Evolutionary conservation across 306 rosid species (phyloP), one percentile per base, ranked within the genome.

Genomic region (Amphicarpaea edgeworthii): DNA sequence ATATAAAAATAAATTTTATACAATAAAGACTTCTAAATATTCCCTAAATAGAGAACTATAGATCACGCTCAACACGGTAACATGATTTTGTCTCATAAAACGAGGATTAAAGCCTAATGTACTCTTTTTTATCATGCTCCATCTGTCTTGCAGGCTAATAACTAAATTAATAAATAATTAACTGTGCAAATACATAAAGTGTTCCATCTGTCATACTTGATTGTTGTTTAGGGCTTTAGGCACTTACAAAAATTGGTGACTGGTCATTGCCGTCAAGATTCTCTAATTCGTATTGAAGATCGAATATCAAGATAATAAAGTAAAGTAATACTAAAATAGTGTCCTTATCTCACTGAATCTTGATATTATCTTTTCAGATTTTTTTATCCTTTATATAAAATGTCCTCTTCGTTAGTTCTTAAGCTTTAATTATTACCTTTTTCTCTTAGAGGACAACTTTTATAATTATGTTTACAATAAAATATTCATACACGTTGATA

Each of bases 291-390:
- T 32, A 16, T 16, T n/a, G 68, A 32, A 8, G 23, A 32, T 34
- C 7, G 68, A 32, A 8, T 21, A 32, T 34, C 7, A 54, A 20
- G 7, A 20, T 21, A 54, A 5, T 15, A 30, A 28, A 24, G 17
- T 15, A 30, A 28, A 24, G 17, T 21, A 58, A 24, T 5, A 59
- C 10, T 59, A 28, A 5, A 30, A 30, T 30, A 59, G 17, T 30
- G 67, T 28, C 23, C 32, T 55, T 43, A 59, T 75, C 30, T 28
- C 26, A 20, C 23, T 53, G 7, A 73, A 54, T 72, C 77, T 38
- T 15, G 41, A 24, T 72, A 72, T 41, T 24, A 58, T 42, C 43
- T 57, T 72, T 40, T 21, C 0, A 41, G 15, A 17, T 37, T 68
- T 68, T 24, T 38, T 54, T 28, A 14, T 54, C 19, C 5, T 57